Conservation (phyloP, 305 asterid genomes). For the Ilex paraguariensis region DNA sequence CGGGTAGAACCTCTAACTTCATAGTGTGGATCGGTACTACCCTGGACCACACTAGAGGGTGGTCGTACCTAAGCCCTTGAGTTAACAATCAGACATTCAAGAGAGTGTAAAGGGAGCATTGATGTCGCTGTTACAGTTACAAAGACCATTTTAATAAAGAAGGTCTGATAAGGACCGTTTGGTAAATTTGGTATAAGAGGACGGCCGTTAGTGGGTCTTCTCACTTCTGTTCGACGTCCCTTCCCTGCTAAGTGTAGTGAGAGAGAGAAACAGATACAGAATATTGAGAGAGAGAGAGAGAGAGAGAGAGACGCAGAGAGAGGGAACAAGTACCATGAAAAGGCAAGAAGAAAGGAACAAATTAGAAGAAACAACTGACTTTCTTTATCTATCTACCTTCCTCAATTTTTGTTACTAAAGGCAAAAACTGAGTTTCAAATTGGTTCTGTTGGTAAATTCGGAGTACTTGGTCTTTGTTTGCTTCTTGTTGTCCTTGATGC, state of each 20-base stretch:
- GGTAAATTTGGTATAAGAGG: constrained; percentile 39
- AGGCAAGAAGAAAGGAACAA: constrained; percentile 38
- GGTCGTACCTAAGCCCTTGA: too few species aligned
- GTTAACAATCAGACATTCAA: too few species aligned
- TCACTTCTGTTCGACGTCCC: constrained; percentile 78
- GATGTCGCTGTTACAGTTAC: too few species aligned
- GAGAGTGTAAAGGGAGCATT: too few species aligned
- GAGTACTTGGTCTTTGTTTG: constrained; percentile 14
- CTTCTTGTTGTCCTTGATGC: constrained; percentile 1
- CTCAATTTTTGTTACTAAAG: constrained; percentile 11
- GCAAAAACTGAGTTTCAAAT: constrained; percentile 11
- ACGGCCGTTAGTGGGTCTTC: constrained; percentile 48
- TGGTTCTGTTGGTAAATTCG: constrained; percentile 13
- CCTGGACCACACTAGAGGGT: too few species aligned
- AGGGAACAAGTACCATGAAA: constrained; percentile 29
- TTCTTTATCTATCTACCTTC: constrained; percentile 15
- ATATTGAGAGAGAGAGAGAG: constrained; percentile 1
- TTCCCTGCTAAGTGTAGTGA: constrained; percentile 85
- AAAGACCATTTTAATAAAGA: too few species aligned
- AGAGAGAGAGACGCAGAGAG: neutral
- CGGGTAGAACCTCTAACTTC: too few species aligned
- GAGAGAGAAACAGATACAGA: neutral
- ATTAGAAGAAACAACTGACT: constrained; percentile 13
- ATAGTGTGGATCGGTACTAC: too few species aligned
- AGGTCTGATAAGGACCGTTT: constrained; percentile 46